A percentile compares a stretch with the other conserved stretches of the same genome.
phyloP scores from a whole-genome alignment of 2,329 filamentous ascomycete genomes.

The Microcyclosporella mali region DNA sequence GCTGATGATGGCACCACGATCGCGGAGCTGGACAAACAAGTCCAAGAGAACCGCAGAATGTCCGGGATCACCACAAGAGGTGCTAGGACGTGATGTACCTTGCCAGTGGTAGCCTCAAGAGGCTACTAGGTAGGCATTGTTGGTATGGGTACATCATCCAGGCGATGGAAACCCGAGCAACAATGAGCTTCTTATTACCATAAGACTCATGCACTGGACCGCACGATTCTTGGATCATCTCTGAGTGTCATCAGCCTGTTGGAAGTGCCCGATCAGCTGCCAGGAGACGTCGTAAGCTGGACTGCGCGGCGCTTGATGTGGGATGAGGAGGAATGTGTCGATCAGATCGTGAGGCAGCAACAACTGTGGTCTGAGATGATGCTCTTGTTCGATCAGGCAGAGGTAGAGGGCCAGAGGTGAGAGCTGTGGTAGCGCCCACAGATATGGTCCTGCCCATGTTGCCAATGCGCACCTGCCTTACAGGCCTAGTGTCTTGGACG shows the following conservation, averaged over 20 bases:
- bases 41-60: slow-evolving; percentile 4
- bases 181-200: no score
- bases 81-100: no score
- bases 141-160: no score
- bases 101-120: no score
- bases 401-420: slow-evolving; percentile 14
- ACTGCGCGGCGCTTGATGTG: slow-evolving; percentile 12
- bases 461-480: slow-evolving; percentile 22
- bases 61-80: no score
- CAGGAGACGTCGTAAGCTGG: slow-evolving; percentile 18
- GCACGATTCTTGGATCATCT: no score
- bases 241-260: slow-evolving; percentile 2
- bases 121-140: no score
- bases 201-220: no score
- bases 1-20: slow-evolving; percentile 5
- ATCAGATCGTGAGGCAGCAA: slow-evolving; percentile 1
- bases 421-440: slow-evolving; percentile 25
- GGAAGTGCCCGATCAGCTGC: neutral
- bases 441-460: slow-evolving; percentile 26
- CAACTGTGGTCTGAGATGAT: slow-evolving; percentile 12
- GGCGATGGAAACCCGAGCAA: no score
- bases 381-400: slow-evolving; percentile 9
- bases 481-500: slow-evolving; percentile 12
- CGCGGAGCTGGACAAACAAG: slow-evolving; percentile 3
- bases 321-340: slow-evolving; percentile 1